Evolutionary conservation across 768 basidiomycete genomes (phyloP), one percentile per base, ranked within the genome.

Genomic region (Cubamyces lactineus): DNA sequence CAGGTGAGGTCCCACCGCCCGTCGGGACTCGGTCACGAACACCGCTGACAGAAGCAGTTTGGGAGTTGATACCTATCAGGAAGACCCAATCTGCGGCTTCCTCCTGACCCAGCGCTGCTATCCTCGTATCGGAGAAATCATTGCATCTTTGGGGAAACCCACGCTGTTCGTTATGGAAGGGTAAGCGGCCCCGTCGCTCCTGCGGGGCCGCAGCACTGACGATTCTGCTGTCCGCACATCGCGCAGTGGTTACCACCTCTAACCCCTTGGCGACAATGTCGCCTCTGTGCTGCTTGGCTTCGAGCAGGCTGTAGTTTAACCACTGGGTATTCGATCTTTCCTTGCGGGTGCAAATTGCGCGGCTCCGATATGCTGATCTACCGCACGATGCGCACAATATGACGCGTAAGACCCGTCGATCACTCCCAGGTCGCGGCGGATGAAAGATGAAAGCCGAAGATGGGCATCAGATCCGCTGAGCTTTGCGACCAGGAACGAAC

Each of bases 111-210:
- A 45, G 12, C 53, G 53, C 8, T 73, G 68, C 9, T 76, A 76
- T 43, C 42, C 65, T 17, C 39, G 53, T 23, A 74, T 76, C 28
- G 73, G 74, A 15, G 41, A 42, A 38, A 21, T 65, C 9, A 68
- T 75, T 12, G 63, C 65, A 12, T 23, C 48, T 6, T 16, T 70
- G 2, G 41, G 39, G 15, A 61, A 59, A 39, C 66, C 64, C 5
- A 73, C 74, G 11, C 64, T 73, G n/a, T 76, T 76, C 56, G 66
- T 72, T 11, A 71, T 76, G 75, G 75, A 77, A 57, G 73, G 76
- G 75, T 76, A 47, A 23, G 71, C 45, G 39, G 42, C 17, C 34
- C 13, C 49, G 19, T 51, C 26, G 2, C 9, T n/a, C 38, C 7
- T 21, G 30, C 24, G 42, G 15, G 15, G 30, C 24, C 13, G 21